A percentile compares a stretch with the other conserved stretches of the same genome.
These are phyloP conservation scores for Trichoderma gamsii DNA, from an alignment of 495 filamentous ascomycete species.

Conservation along the genomic window DNA sequence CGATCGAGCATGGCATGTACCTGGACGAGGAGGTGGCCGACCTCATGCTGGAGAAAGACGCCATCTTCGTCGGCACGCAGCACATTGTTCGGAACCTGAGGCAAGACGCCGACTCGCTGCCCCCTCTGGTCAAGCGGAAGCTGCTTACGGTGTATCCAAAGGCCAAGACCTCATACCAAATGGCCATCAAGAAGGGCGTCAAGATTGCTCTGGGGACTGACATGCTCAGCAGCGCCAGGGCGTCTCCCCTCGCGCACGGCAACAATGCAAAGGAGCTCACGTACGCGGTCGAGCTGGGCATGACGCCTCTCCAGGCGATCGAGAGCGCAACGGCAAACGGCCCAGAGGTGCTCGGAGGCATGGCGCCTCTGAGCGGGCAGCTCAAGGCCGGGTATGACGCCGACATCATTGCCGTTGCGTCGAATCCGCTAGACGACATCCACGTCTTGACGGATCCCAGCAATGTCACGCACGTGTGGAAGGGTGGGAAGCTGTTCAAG, in stretches of 20 bases:
- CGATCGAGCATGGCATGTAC: conserved; percentile 35
- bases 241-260: conserved; percentile 27
- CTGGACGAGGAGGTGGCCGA: conserved; percentile 30
- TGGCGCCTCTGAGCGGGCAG: conserved; percentile 32
- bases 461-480: conserved; percentile 34
- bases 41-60: conserved; percentile 33
- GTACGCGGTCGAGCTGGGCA: conserved; percentile 35
- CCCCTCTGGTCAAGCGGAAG: conserved; percentile 24
- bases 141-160: conserved; percentile 21
- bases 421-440: conserved; percentile 33
- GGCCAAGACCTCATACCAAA: conserved; percentile 23
- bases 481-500: conserved; percentile 25
- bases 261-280: conserved; percentile 35
- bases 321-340: conserved; percentile 38
- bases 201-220: conserved; percentile 32
- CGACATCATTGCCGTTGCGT: conserved; percentile 31
- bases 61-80: conserved; percentile 23
- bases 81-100: conserved; percentile 21
- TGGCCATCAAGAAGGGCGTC: conserved; percentile 27
- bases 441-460: conserved; percentile 25
- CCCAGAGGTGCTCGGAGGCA: conserved; percentile 28
- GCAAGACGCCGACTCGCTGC: conserved; percentile 10
- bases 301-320: conserved; percentile 40
- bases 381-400: conserved; percentile 34
- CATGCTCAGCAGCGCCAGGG: conserved; percentile 14